Evolutionary conservation across 768 basidiomycete genomes (phyloP).

Genomic region (Crassisporium funariophilum): DNA sequence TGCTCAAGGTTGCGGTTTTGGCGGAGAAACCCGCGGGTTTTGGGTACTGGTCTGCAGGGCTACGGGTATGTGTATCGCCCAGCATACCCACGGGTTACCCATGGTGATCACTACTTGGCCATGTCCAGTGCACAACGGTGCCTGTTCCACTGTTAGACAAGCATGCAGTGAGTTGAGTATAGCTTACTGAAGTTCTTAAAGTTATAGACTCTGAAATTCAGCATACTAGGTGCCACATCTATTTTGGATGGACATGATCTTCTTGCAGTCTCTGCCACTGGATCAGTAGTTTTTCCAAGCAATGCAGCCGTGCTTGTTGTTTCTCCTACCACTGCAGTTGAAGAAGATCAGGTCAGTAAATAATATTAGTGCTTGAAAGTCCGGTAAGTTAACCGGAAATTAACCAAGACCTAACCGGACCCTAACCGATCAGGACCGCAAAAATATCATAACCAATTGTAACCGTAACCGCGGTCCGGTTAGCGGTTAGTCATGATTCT

Average conservation of each 20-base stretch:
- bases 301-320: conserved; percentile 19
- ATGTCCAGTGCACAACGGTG: too few relatives aligned
- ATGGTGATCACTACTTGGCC: neutral
- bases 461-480: too few relatives aligned
- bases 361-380: neutral
- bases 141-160: too few relatives aligned
- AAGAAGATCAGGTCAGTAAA: conserved; percentile 18
- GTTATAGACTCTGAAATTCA: too few relatives aligned
- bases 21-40: neutral
- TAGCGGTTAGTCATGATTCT: too few relatives aligned
- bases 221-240: too few relatives aligned
- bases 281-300: conserved; percentile 6
- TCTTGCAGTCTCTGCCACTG: neutral
- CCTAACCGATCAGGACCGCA: too few relatives aligned
- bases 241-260: too few relatives aligned
- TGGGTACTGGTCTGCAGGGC: neutral
- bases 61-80: neutral
- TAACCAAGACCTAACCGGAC: neutral
- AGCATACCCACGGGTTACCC: neutral
- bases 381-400: neutral
- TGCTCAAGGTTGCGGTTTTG: neutral
- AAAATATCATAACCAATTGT: too few relatives aligned
- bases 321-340: conserved; percentile 18
- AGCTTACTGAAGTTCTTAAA: neutral
- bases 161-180: too few relatives aligned